Evolutionary conservation across 768 basidiomycete species (phyloP), one percentile per base, ranked within the genome.

Genomic region (Tricholoma flavovirens): DNA sequence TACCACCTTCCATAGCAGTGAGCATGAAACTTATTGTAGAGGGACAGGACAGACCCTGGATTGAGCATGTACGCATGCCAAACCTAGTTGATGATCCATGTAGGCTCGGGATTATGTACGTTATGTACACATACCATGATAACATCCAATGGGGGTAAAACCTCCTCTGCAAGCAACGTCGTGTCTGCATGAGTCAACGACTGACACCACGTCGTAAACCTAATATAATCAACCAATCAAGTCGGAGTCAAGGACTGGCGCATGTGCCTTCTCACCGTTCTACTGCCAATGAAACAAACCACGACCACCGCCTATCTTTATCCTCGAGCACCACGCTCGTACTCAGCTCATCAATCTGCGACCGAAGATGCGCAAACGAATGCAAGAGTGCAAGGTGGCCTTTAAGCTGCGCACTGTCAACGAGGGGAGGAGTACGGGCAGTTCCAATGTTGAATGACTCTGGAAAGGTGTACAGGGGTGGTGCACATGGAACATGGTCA

Each of bases 61-160:
- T 62, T 62, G 8, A 62, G 54, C 55, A 62, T 56, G 19, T 62
- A 62, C 2, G 61, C 43, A 51, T 59, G 61, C 61, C 61, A 62
- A 5, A 62, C 58, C 61, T 60, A 11, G 6, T 32, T 8, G 10
- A 32, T 8, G 10, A 32, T 32, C 21, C 10, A n/a, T 9, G 29
- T 10, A 15, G 9, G 32, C 35, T 36, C 15, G 3, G 14, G 12
- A 26, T 22, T 19, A n/a, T 12, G 19, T 17, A 33, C 5, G 8
- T 1, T 19, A 11, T 21, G 19, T 15, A 24, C 6, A 46, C 49
- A 14, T 26, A 53, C 56, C 51, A 57, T 53, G 32, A 53, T 19
- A n/a, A 53, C 51, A 30, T 57, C 50, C 17, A 53, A 26, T 10
- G 52, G 52, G 2, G 52, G 52, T n/a, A 53, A 35, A 30, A 19